Percentiles rank a stretch among this genome's conserved stretches.
Evolutionary conservation across 1,284 basidiomycete species (phyloP).

Genomic region (Trichosporon sp.): DNA sequence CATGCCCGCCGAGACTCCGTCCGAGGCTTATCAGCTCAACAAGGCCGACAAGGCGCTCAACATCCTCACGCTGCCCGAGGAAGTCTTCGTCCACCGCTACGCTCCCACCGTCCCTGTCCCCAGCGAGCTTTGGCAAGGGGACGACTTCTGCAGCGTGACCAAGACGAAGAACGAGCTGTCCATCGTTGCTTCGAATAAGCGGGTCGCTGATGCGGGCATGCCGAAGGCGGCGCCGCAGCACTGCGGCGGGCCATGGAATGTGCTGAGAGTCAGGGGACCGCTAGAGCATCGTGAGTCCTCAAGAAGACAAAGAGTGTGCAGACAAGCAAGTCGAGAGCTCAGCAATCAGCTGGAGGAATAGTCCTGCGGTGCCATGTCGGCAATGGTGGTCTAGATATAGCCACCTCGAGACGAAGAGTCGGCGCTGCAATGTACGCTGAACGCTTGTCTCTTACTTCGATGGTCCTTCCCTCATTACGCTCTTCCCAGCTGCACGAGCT

Average conservation of each 20-base stretch:
- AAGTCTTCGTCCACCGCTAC: conserved; percentile 54
- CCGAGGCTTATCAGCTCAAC: conserved; percentile 9
- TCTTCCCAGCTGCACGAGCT: too few relatives aligned
- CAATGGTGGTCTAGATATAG: too few relatives aligned
- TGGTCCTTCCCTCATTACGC: too few relatives aligned
- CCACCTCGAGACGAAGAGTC: too few relatives aligned
- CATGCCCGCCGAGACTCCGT: background rate
- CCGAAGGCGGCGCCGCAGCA: conserved; percentile 48
- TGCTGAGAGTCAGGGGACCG: conserved; percentile 60
- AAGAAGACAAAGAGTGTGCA: too few relatives aligned
- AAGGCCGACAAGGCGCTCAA: conserved; percentile 38
- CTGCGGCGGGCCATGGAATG: conserved; percentile 46
- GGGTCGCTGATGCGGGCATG: conserved; percentile 6
- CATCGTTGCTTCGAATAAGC: conserved; percentile 51
- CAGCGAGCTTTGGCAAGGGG: conserved; percentile 23
- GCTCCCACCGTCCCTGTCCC: conserved; percentile 26
- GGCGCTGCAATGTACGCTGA: too few relatives aligned
- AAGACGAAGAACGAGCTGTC: conserved; percentile 59
- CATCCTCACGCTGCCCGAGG: conserved; percentile 47
- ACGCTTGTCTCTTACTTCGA: too few relatives aligned
- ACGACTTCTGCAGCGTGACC: conserved; percentile 56
- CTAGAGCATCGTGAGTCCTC: conserved; percentile 58
- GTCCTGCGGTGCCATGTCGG: too few relatives aligned
- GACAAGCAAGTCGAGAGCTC: background rate
- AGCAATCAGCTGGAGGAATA: background rate